Evolutionary conservation across 2,329 filamentous ascomycete genomes (phyloP).

Genomic region (Fusarium sp.): DNA sequence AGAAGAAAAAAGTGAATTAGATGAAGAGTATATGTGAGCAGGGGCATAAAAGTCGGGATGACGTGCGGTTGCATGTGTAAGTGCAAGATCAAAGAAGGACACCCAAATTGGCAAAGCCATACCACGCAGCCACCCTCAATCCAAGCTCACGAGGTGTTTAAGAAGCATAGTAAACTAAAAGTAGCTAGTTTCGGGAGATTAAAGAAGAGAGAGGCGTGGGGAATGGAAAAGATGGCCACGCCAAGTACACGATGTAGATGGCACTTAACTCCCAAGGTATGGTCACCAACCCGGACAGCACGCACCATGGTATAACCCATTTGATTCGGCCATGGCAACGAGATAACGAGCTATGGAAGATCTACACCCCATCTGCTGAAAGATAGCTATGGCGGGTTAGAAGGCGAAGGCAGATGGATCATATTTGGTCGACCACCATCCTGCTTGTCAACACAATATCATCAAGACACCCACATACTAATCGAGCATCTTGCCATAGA

Average conservation of each 20-base stretch:
- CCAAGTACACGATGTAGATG: conserved; percentile 13
- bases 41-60: conserved; percentile 10
- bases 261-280: conserved; percentile 5
- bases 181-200: conserved; percentile 4
- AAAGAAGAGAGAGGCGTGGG: conserved; percentile 1
- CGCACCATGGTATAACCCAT: conserved; percentile 4
- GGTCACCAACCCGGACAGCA: conserved; percentile 16
- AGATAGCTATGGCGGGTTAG: neutral
- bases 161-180: neutral
- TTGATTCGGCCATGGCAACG: conserved; percentile 17
- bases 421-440: conserved; percentile 6
- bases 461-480: neutral
- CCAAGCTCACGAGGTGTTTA: conserved; percentile 9
- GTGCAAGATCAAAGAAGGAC: conserved; percentile 11
- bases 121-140: neutral
- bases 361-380: conserved; percentile 15
- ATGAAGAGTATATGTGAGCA: neutral
- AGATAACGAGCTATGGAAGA: conserved; percentile 4
- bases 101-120: conserved; percentile 3
- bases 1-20: neutral
- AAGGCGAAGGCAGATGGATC: neutral
- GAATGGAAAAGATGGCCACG: conserved; percentile 3
- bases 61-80: conserved; percentile 9
- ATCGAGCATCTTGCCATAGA: neutral
- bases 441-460: neutral